Conservation (phyloP, 1,284 basidiomycete species). For the Ceratobasidium sp. region DNA sequence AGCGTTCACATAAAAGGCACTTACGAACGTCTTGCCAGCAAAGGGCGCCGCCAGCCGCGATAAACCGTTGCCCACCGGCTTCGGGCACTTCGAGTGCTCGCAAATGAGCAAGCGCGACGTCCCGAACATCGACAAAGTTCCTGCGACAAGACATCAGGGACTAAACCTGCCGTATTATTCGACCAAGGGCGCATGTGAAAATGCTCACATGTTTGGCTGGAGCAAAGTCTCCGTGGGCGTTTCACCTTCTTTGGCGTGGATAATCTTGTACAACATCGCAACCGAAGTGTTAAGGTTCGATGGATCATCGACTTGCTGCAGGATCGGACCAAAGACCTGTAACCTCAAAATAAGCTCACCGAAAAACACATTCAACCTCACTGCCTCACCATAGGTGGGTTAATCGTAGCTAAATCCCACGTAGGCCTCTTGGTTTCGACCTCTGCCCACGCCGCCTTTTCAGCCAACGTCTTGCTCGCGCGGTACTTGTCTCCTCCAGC, state of each 20-base stretch:
- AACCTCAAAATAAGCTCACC: not conserved
- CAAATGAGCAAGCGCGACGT: conserved; percentile 63
- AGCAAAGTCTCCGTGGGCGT: conserved; percentile 16
- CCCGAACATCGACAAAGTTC: conserved; percentile 66
- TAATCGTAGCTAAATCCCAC: conserved; percentile 58
- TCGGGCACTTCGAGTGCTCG: conserved; percentile 52
- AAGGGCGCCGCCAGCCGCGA: conserved; percentile 37
- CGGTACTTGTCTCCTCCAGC: conserved; percentile 39
- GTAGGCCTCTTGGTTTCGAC: conserved; percentile 53
- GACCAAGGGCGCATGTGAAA: not conserved
- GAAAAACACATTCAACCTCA: not conserved
- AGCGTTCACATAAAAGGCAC: not conserved
- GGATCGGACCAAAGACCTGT: conserved; percentile 53
- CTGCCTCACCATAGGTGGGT: conserved; percentile 55
- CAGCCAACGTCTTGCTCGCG: conserved; percentile 57
- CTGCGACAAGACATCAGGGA: conserved; percentile 49
- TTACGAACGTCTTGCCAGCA: conserved; percentile 40
- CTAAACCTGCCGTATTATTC: conserved; percentile 31
- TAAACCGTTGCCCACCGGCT: conserved; percentile 45
- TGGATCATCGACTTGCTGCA: conserved; percentile 26
- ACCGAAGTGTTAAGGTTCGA: conserved; percentile 12
- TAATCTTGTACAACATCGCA: conserved; percentile 37
- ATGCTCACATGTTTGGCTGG: conserved; percentile 19
- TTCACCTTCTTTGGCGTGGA: conserved; percentile 33
- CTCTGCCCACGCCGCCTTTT: conserved; percentile 61